Evolutionary conservation across 257 asterid genomes (phyloP).

Genomic region (Petunia secreta): DNA sequence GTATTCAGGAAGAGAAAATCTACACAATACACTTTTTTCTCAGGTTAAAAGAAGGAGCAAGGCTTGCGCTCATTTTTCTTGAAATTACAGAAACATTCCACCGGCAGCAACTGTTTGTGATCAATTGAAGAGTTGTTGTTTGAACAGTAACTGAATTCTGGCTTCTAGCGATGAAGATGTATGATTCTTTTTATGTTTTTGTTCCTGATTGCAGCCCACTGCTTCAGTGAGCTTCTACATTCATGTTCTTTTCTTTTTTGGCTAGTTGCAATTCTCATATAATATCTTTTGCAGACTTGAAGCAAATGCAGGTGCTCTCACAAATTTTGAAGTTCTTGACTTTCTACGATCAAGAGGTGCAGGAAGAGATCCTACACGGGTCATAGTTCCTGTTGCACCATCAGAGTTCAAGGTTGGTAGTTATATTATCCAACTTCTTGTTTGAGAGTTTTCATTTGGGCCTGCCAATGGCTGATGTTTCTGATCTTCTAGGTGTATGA

Average conservation of each 20-base stretch:
- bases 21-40: conserved; percentile 4
- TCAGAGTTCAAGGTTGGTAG: conserved; percentile 76
- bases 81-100: conserved; percentile 9
- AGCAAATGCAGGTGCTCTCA: conserved; percentile 60
- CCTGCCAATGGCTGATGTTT: conserved; percentile 3
- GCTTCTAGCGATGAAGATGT: conserved; percentile 45
- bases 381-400: conserved; percentile 55
- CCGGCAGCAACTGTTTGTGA: background rate
- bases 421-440: background rate
- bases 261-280: background rate
- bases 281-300: conserved; percentile 48
- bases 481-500: conserved; percentile 55
- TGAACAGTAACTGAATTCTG: background rate
- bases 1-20: background rate
- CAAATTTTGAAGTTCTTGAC: conserved; percentile 81
- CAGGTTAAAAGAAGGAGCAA: background rate
- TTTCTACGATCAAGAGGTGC: conserved; percentile 81
- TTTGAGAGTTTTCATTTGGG: background rate
- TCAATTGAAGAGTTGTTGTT: background rate
- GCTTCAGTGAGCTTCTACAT: background rate
- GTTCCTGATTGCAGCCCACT: background rate
- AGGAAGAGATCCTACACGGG: conserved; percentile 71
- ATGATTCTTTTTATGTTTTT: conserved; percentile 13
- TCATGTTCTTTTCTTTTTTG: background rate
- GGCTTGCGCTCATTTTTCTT: background rate